Evolutionary conservation across 768 basidiomycete genomes (phyloP).

Genomic region (Boletus rubescentipes): DNA sequence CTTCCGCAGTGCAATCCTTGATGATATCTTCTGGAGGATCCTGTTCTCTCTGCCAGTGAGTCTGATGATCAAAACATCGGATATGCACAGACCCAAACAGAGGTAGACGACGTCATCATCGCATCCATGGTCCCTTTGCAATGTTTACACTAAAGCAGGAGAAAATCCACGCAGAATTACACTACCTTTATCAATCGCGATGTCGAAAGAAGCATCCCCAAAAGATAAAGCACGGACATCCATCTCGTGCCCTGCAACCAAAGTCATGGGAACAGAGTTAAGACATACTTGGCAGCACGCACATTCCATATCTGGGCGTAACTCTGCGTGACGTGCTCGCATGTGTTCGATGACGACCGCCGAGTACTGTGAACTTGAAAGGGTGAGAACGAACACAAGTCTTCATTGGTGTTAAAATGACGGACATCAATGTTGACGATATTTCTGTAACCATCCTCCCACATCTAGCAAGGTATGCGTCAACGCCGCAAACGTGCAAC

Average conservation of each 20-base stretch:
- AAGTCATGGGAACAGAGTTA: neutral
- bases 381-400: neutral
- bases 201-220: slow-evolving; percentile 58
- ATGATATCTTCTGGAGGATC: slow-evolving; percentile 73
- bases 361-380: slow-evolving; percentile 69
- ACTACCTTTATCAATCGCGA: slow-evolving; percentile 81
- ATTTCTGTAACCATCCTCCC: slow-evolving; percentile 79
- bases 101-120: slow-evolving; percentile 81
- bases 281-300: slow-evolving; percentile 13
- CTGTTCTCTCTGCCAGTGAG: slow-evolving; percentile 35
- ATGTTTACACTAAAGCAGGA: neutral
- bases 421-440: slow-evolving; percentile 76
- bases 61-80: neutral
- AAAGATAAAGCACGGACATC: slow-evolving; percentile 73
- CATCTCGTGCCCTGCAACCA: slow-evolving; percentile 71
- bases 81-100: slow-evolving; percentile 64
- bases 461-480: slow-evolving; percentile 58
- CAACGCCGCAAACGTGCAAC: neutral
- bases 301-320: slow-evolving; percentile 74
- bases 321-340: slow-evolving; percentile 48
- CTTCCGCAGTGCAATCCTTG: slow-evolving; percentile 70
- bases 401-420: slow-evolving; percentile 17
- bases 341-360: slow-evolving; percentile 72
- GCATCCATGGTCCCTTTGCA: slow-evolving; percentile 78
- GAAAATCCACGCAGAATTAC: neutral